Percentiles rank a stretch among this genome's conserved stretches.
These are phyloP conservation scores for Talaromyces albobiverticillius DNA, from an alignment of 2,329 filamentous ascomycete species.

Conservation along the genomic window DNA sequence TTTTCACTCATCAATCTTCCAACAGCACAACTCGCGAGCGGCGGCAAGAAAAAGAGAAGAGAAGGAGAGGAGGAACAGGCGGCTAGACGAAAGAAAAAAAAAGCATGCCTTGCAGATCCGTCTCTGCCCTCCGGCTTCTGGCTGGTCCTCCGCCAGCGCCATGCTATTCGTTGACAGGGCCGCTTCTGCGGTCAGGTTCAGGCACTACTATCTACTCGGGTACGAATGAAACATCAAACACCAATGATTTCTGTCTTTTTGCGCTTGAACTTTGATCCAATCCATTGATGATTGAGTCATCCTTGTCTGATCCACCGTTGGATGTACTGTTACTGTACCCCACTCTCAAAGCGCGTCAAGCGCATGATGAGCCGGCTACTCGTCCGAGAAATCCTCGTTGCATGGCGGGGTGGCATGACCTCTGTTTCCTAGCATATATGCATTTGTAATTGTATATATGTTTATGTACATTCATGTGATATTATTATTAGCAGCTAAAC, in stretches of 20 bases:
- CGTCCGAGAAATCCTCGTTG: slow-evolving; percentile 9
- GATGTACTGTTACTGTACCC: slow-evolving; percentile 2
- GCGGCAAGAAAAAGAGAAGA: too few species aligned
- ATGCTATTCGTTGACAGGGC: neutral
- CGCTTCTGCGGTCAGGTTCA: neutral
- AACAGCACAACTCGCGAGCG: too few species aligned
- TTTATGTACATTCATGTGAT: neutral
- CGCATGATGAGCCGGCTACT: neutral
- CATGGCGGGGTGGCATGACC: neutral
- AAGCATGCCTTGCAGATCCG: neutral
- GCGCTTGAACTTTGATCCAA: too few species aligned
- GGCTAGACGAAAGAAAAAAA: neutral
- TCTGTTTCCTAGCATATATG: neutral
- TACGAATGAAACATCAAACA: neutral
- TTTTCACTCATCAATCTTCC: too few species aligned
- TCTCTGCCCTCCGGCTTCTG: slow-evolving; percentile 4
- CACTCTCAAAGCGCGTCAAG: slow-evolving; percentile 14
- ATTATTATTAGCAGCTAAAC: neutral
- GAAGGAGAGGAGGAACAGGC: too few species aligned
- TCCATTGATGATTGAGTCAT: too few species aligned
- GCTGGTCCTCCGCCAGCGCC: neutral
- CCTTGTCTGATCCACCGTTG: slow-evolving; percentile 12
- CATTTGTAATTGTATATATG: neutral
- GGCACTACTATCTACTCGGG: too few species aligned
- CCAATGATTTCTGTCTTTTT: too few species aligned